Conservation (phyloP, 2,329 filamentous ascomycete genomes). For the Byssochlamys sp. region DNA sequence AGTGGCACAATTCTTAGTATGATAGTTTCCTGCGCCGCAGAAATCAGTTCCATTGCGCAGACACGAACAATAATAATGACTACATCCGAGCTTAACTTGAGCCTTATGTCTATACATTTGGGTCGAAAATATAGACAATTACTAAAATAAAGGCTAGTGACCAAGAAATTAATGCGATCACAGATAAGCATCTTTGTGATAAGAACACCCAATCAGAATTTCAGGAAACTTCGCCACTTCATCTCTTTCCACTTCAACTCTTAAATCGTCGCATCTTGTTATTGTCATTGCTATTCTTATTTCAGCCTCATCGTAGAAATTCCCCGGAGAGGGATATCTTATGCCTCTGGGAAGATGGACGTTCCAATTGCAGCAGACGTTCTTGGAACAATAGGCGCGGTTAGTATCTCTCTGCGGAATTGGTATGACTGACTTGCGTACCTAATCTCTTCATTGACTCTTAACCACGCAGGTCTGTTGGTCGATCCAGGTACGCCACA, state of each 20-base stretch:
- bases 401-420: background rate
- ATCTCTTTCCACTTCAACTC: background rate
- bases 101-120: too few species aligned
- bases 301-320: background rate
- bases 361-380: background rate
- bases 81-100: too few species aligned
- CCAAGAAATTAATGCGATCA: background rate
- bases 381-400: background rate
- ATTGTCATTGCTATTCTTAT: background rate
- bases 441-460: background rate
- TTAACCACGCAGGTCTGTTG: constrained; percentile 44
- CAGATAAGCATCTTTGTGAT: background rate
- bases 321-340: background rate
- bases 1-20: constrained; percentile 14
- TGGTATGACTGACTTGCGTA: too few species aligned
- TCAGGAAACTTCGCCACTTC: background rate
- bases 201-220: background rate
- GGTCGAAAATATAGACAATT: too few species aligned
- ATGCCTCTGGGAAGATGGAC: background rate
- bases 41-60: constrained; percentile 8
- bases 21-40: constrained; percentile 16
- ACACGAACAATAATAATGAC: too few species aligned
- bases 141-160: too few species aligned
- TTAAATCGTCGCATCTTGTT: background rate
- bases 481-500: constrained; percentile 49